Evolutionary conservation across 176 grass and related monocot species (phyloP), one percentile per base, ranked within the genome.

Genomic region (Oryza officinalis): DNA sequence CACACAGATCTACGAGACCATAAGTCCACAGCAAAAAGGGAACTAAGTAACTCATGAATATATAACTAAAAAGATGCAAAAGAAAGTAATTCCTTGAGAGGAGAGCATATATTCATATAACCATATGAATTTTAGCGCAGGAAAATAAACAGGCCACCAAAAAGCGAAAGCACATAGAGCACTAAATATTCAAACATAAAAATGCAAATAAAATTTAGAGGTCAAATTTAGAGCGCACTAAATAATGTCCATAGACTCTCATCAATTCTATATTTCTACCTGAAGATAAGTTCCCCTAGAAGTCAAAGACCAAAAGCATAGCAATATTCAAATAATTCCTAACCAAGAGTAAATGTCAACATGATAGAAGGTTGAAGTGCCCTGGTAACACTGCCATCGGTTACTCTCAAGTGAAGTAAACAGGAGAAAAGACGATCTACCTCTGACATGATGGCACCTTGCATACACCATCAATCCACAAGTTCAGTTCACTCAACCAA

Each of bases 361-460:
- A 80, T 61, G 22, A 67, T 57, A 52, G 25, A 71, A 71, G 79
- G 61, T 31, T 71, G 67, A 80, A 84, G 71, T 83, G 71, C 87
- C 92, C 73, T 40, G 78, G 87, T 94, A 92, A 86, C 81, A 92
- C 91, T 92, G 89, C 82, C 87, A 71, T 52, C 91, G 92, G 83
- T 94, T 89, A 94, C 77, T 61, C 80, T 92, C 95, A 76, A 77
- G 71, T 73, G 90, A 91, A 81, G 80, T 85, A 89, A 94, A 91
- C 86, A 70, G 52, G 67, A 78, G 66, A 63, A 65, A 83, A 76
- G 67, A 89, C 64, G 12, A 75, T 87, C 96, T 95, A 99, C 96
- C 93, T 99, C 93, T 90, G 89, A 92, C 91, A 89, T 91, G 88
- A 94, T 94, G 86, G 89, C 93, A 96, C 93, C 91, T 91, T 87